Base-by-base conservation (phyloP, 306 rosid species). In the Urtica urens region DNA sequence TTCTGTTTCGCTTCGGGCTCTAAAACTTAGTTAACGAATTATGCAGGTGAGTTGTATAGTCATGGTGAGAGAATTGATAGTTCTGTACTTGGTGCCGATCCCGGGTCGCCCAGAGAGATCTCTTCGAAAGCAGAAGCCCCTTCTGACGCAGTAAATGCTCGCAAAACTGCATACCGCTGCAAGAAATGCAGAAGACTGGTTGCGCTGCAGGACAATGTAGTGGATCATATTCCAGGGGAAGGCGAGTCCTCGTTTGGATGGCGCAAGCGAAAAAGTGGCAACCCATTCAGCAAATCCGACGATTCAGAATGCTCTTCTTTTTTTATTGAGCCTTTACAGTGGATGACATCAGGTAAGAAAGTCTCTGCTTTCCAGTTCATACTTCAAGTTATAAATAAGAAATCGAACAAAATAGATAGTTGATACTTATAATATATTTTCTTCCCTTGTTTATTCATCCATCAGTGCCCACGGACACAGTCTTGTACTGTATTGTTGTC, bases 341-440 rank as follows among this genome's bases (percentile, higher is more conserved):
- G 99, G 99, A 90, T 90, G 99, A 82, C 83, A 30, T 81, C 84
- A 58, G 97, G 97, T 84, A 79, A 54, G n/a, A n/a, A n/a, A n/a
- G n/a, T n/a, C n/a, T n/a, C n/a, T n/a, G n/a, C n/a, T n/a, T n/a
- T n/a, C n/a, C n/a, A n/a, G n/a, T n/a, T n/a, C n/a, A n/a, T n/a
- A n/a, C n/a, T n/a, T n/a, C n/a, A n/a, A n/a, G n/a, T n/a, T n/a
- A n/a, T n/a, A n/a, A n/a, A n/a, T n/a, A n/a, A n/a, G n/a, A n/a
- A n/a, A n/a, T n/a, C n/a, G n/a, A n/a, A n/a, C n/a, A n/a, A n/a
- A n/a, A n/a, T n/a, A n/a, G n/a, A n/a, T n/a, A n/a, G n/a, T n/a
- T n/a, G n/a, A n/a, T n/a, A n/a, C n/a, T n/a, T n/a, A n/a, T n/a
- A n/a, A n/a, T n/a, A n/a, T n/a, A n/a, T n/a, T n/a, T n/a, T n/a